Evolutionary conservation across 2,329 filamentous ascomycete genomes (phyloP).

Genomic region (Diplodia scrobiculata): DNA sequence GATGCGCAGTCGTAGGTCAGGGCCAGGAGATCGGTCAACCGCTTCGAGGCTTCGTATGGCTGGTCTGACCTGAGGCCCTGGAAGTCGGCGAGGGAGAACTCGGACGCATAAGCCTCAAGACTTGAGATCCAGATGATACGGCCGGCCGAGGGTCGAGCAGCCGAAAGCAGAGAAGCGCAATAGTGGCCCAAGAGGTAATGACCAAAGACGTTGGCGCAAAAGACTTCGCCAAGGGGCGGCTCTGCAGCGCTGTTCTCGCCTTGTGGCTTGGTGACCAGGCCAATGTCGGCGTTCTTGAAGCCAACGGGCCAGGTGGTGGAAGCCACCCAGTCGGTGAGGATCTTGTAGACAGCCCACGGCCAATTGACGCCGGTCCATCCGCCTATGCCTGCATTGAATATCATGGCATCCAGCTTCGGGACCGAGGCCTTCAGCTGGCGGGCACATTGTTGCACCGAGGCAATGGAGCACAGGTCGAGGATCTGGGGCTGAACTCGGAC

Average conservation of each 20-base stretch:
- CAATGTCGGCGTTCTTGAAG: constrained; percentile 70
- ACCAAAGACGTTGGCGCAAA: constrained; percentile 90
- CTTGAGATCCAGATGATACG: constrained; percentile 87
- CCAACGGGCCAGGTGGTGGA: constrained; percentile 70
- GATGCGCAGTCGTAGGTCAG: constrained; percentile 71
- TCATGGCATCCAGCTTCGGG: constrained; percentile 73
- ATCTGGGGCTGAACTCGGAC: constrained; percentile 59
- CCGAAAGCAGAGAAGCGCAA: constrained; percentile 69
- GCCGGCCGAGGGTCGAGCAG: constrained; percentile 54
- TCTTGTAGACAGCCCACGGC: constrained; percentile 57
- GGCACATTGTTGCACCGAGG: constrained; percentile 58
- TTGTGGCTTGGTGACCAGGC: constrained; percentile 59
- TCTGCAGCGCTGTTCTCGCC: constrained; percentile 46
- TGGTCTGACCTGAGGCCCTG: constrained; percentile 66
- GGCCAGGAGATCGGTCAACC: constrained; percentile 80
- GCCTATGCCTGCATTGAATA: constrained; percentile 87
- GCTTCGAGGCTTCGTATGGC: constrained; percentile 86
- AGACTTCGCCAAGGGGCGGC: constrained; percentile 74
- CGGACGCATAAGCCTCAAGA: constrained; percentile 65
- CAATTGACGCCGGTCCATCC: constrained; percentile 82
- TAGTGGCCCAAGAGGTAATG: constrained; percentile 88
- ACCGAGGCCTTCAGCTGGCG: constrained; percentile 58
- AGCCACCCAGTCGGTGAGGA: constrained; percentile 66
- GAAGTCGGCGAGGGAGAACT: constrained; percentile 69
- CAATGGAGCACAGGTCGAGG: constrained; percentile 60